Evolutionary conservation across 805 yeast species (phyloP), one percentile per base, ranked within the genome.

Genomic region (baker's yeast (Saccharomyces cerevisiae)): DNA sequence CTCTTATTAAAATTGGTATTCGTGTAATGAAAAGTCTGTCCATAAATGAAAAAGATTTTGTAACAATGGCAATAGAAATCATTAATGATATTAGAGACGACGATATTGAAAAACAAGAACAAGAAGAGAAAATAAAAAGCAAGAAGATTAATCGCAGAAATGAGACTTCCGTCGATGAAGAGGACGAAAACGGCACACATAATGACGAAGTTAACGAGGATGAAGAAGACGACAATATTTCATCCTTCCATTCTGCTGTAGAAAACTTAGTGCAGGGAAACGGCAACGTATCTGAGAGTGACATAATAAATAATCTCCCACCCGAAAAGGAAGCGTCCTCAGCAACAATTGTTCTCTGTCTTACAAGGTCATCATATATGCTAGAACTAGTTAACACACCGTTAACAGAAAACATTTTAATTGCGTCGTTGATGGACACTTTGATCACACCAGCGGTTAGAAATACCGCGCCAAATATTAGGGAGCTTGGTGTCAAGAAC

Each of bases 31-130:
- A 82, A 41, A 84, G 81, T 58, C 70, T 88, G 10, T 85, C 96
- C 1, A 81, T 85, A 22, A 87, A 79, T 66, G 96, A 89, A 62
- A 79, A 84, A 53, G 96, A 92, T 72, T 91, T 91, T 66, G 80
- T 88, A 27, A 82, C 87, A 41, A 85, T 89, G 82, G 78, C 87
- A 21, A 80, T 86, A n/a, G 97, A 92, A 74, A 81, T 89, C 17
- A 83, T 90, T 41, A 83, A 89, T 46, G 97, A 91, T 73, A 76
- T 91, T 50, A 80, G 89, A 66, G 97, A 90, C 67, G 77, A 83
- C 8, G 79, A 76, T 30, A 66, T 72, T 46, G 79, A 73, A 49
- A 69, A 62, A 32, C 77, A 73, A 51, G 74, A 68, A 54, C 53
- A 56, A 43, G 66, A 55, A 51, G 67, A 65, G 52, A 59, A 57